Evolutionary conservation across 495 filamentous ascomycete species (phyloP).

Genomic region (Mycothermus thermophilus): DNA sequence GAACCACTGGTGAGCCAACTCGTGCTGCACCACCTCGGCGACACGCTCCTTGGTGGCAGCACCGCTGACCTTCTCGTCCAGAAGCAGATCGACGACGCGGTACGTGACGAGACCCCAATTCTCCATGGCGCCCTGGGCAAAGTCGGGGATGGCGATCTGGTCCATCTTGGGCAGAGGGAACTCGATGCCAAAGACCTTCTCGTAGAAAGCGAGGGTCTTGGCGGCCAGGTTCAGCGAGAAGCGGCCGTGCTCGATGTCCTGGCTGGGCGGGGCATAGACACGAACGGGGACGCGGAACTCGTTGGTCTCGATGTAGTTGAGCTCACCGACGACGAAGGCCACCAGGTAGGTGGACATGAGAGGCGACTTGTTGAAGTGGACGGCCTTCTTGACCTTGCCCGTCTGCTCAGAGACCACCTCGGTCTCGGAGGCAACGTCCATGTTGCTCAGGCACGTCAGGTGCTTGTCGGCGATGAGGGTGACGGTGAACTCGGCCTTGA

Average conservation of each 20-base stretch:
- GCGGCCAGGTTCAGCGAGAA: conserved; percentile 59
- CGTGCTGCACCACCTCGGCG: conserved; percentile 90
- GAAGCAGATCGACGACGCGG: conserved; percentile 76
- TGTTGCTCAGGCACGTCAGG: conserved; percentile 65
- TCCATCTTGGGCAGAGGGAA: conserved; percentile 84
- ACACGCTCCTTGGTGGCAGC: conserved; percentile 89
- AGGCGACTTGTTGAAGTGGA: conserved; percentile 60
- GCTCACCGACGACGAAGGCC: conserved; percentile 62
- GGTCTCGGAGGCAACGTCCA: conserved; percentile 57
- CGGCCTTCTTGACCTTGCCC: conserved; percentile 48
- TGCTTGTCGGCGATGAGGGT: conserved; percentile 62
- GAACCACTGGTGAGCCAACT: conserved; percentile 98
- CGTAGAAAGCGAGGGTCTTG: conserved; percentile 55
- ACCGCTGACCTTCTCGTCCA: conserved; percentile 83
- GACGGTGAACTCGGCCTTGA: conserved; percentile 61
- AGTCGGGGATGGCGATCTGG: conserved; percentile 95
- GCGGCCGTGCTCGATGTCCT: conserved; percentile 50
- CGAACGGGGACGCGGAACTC: conserved; percentile 61
- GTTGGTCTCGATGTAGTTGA: conserved; percentile 61
- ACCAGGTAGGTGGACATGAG: conserved; percentile 68
- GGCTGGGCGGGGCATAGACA: conserved; percentile 51
- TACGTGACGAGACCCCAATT: conserved; percentile 98
- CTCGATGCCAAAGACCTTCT: conserved; percentile 57
- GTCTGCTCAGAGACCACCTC: conserved; percentile 42
- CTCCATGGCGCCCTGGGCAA: conserved; percentile 90